Base-by-base conservation (phyloP, 768 basidiomycete genomes). In the Dentipellis fragilis region DNA sequence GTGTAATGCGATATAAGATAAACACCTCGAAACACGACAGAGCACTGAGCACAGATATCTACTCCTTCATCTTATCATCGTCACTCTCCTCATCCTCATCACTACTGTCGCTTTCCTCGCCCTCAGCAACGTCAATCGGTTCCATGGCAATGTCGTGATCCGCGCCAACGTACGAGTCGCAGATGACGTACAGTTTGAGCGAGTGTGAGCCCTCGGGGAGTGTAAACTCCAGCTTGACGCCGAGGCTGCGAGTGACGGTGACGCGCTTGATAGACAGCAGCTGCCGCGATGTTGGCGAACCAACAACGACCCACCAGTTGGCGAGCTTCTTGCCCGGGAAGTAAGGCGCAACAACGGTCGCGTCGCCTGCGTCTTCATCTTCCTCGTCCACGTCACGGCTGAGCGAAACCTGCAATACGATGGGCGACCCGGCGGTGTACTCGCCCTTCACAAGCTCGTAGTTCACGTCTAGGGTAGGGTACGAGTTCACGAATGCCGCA, bases 281-380 rank as follows among this genome's bases (percentile, higher is more conserved):
- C 62, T 92, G 87, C 38, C 84, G 81, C n/a, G 81, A 84, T 36
- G 74, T 74, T 5, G 85, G 77, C 52, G 94, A 89, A n/a, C 92
- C 93, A 11, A 97, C 78, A 49, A 98, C 93, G 36, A 97, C 78
- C 94, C 94, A 98, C 95, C 94, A 98, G 64, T 93, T 93, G 55
- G 89, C 83, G 69, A 92, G 80, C 76, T 97, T 97, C 70, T 85
- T 87, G 54, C 72, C 75, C 0, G 95, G 95, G 74, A 89, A 98
- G 72, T 85, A 89, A 0, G 96, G 94, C 0, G 96, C 95, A n/a
- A 97, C 79, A 36, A 94, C 94, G 3, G 73, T 74, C 66, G 92
- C 88, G 62, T 91, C 86, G 57, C 81, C 80, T 10, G 77, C 79
- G 45, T 79, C 79, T 56, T 74, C 75, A 49, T 71, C 69, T 16